phyloP scores from a whole-genome alignment of 2,329 filamentous ascomycete genomes.

The Dactylellina sp. region DNA sequence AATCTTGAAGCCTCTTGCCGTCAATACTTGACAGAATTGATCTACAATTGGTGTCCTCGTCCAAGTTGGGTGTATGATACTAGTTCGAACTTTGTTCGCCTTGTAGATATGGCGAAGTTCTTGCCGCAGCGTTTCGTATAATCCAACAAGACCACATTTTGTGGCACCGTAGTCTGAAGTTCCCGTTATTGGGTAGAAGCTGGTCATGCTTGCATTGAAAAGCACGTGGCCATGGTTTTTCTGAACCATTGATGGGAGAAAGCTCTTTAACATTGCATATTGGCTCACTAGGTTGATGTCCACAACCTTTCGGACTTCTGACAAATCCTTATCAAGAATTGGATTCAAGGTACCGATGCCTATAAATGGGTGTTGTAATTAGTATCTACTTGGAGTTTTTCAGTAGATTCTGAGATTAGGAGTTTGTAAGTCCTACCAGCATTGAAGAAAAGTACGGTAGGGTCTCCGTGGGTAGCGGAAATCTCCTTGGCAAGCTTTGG shows the following conservation, averaged over 20 bases:
- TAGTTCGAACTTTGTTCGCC: slow-evolving; percentile 73
- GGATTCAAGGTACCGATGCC: too few species aligned
- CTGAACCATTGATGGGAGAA: slow-evolving; percentile 74
- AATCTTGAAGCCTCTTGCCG: neutral
- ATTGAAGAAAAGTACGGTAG: slow-evolving; percentile 64
- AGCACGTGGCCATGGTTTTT: slow-evolving; percentile 78
- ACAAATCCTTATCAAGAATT: slow-evolving; percentile 2
- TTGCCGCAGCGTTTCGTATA: slow-evolving; percentile 74
- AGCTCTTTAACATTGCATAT: slow-evolving; percentile 74
- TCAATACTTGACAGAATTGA: neutral
- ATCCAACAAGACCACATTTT: slow-evolving; percentile 74
- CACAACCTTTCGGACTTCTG: slow-evolving; percentile 64
- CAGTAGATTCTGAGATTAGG: too few species aligned
- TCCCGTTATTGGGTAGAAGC: slow-evolving; percentile 71
- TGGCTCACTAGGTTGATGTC: slow-evolving; percentile 77
- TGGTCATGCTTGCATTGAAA: slow-evolving; percentile 74
- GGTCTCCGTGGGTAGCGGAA: slow-evolving; percentile 61
- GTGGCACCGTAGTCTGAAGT: slow-evolving; percentile 76
- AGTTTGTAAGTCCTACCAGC: too few species aligned
- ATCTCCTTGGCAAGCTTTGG: slow-evolving; percentile 61
- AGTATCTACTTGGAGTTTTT: too few species aligned
- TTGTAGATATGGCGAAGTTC: slow-evolving; percentile 72
- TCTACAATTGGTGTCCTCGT: slow-evolving; percentile 67
- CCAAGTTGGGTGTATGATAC: slow-evolving; percentile 74
- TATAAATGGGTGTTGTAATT: too few species aligned